Conservation (phyloP, 208 protist genomes). For the Leishmania braziliensis region DNA sequence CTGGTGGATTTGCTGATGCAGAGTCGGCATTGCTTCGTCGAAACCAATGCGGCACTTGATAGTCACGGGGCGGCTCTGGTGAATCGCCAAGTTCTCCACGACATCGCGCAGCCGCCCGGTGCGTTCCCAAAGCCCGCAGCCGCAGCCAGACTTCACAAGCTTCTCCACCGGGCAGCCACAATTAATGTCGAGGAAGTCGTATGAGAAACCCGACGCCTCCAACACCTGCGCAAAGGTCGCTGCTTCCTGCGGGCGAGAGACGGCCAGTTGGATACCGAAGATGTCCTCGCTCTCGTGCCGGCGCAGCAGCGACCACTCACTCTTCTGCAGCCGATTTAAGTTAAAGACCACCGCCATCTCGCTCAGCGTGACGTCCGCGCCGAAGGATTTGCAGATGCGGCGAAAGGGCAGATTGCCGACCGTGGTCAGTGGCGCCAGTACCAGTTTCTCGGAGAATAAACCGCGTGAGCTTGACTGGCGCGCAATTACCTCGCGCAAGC, state of each 20-base stretch:
- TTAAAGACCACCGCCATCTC: slow-evolving; percentile 95
- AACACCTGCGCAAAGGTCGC: slow-evolving; percentile 65
- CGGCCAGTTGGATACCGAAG: slow-evolving; percentile 95
- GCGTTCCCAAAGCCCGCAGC: slow-evolving; percentile 87
- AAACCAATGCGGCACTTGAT: slow-evolving; percentile 93
- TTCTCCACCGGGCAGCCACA: slow-evolving; percentile 96
- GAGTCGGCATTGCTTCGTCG: slow-evolving; percentile 64
- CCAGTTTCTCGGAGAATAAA: slow-evolving; percentile 91
- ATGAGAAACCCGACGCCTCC: slow-evolving; percentile 70
- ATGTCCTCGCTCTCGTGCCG: slow-evolving; percentile 94
- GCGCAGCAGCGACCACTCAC: slow-evolving; percentile 94
- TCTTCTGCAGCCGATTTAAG: slow-evolving; percentile 81
- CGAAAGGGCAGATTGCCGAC: slow-evolving; percentile 98
- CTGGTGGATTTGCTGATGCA: slow-evolving; percentile 89
- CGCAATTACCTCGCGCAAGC: slow-evolving; percentile 45
- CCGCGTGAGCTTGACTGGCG: slow-evolving; percentile 37
- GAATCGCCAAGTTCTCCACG: slow-evolving; percentile 49
- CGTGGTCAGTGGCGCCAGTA: slow-evolving; percentile 97
- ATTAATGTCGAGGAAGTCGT: slow-evolving; percentile 98
- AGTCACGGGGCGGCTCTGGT: slow-evolving; percentile 81
- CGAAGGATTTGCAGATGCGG: slow-evolving; percentile 91
- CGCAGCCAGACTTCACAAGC: slow-evolving; percentile 85
- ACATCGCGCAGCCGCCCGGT: slow-evolving; percentile 78
- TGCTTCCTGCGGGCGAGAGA: slow-evolving; percentile 64
- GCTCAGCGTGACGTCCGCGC: slow-evolving; percentile 94